Evolutionary conservation across 2,329 filamentous ascomycete species (phyloP).

Genomic region (Curvularia spicifera): DNA sequence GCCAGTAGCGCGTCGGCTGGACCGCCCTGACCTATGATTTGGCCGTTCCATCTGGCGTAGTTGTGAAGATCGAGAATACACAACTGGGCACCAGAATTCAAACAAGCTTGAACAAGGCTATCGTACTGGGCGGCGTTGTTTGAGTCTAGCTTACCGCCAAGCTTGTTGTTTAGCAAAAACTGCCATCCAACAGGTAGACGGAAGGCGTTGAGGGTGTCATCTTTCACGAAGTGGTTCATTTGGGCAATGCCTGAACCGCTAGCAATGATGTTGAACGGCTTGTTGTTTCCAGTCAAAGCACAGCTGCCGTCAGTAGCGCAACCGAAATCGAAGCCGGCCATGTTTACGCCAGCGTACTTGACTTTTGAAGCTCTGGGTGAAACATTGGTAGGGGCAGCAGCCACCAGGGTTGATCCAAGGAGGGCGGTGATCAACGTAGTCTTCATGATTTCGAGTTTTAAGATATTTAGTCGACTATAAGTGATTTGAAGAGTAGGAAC

Average conservation of each 20-base stretch:
- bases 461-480: not conserved
- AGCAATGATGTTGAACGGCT: constrained; percentile 27
- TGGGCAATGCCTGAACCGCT: constrained; percentile 53
- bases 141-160: constrained; percentile 59
- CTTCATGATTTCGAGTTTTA: not conserved
- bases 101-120: constrained; percentile 62
- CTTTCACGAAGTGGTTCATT: constrained; percentile 63
- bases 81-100: constrained; percentile 59
- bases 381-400: constrained; percentile 1
- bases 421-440: not conserved
- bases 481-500: not conserved
- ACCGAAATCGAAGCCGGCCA: constrained; percentile 60
- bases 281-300: constrained; percentile 30
- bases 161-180: constrained; percentile 61
- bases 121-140: constrained; percentile 60
- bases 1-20: constrained; percentile 66
- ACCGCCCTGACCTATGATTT: constrained; percentile 70
- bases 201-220: constrained; percentile 63
- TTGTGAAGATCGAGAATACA: constrained; percentile 65
- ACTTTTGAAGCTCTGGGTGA: not conserved
- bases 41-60: constrained; percentile 64
- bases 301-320: constrained; percentile 32
- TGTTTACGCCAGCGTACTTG: constrained; percentile 50
- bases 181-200: constrained; percentile 67
- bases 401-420: not conserved